These are phyloP conservation scores for Phytophthora podocarpi DNA, from an alignment of 352 stramenopile species.

Conservation along the genomic window DNA sequence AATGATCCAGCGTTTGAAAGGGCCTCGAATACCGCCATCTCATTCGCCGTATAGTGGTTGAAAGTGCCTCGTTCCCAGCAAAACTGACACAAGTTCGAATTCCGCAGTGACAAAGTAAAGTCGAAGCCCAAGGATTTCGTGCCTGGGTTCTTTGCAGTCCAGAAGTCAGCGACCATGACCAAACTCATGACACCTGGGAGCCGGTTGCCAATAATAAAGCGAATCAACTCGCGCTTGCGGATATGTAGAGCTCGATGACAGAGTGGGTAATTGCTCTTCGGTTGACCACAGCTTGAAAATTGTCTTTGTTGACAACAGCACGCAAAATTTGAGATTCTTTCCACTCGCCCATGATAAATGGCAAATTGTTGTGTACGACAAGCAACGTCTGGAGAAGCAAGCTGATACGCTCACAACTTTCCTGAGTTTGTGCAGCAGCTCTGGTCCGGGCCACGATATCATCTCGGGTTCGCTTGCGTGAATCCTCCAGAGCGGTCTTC, in stretches of 20 bases:
- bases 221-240: neutral
- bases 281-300: neutral
- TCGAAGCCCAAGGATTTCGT: neutral
- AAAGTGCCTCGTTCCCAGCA: constrained; percentile 7
- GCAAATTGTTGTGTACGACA: constrained; percentile 1
- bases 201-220: neutral
- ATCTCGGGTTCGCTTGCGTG: neutral
- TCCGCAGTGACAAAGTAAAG: neutral
- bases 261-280: neutral
- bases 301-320: constrained; percentile 3
- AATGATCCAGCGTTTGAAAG: constrained; percentile 3
- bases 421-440: neutral
- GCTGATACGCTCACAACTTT: constrained; percentile 3
- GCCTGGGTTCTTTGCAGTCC: neutral
- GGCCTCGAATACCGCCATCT: neutral
- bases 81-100: neutral
- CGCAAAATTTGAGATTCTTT: constrained; percentile 1
- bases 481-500: neutral
- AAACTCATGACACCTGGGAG: neutral
- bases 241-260: constrained; percentile 5
- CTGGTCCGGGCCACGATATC: neutral
- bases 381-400: neutral
- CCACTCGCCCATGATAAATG: constrained; percentile 10
- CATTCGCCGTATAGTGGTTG: neutral
- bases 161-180: constrained; percentile 3